Evolutionary conservation across 2,329 filamentous ascomycete genomes (phyloP).

Genomic region (Neopestalotiopsis rosae): DNA sequence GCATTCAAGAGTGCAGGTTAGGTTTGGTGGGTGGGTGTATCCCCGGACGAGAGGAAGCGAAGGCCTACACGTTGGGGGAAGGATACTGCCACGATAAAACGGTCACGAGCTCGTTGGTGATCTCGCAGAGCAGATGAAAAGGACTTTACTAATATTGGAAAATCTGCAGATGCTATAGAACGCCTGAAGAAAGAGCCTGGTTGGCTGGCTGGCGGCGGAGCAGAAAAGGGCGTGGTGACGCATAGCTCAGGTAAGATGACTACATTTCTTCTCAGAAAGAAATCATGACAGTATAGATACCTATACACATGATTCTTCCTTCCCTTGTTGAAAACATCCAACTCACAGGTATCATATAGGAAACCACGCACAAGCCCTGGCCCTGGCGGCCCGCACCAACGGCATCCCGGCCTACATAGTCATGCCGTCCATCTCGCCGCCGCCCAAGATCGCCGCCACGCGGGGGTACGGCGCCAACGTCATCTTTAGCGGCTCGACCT

Average conservation of each 20-base stretch:
- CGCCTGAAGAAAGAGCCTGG: slow-evolving; percentile 68
- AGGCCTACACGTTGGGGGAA: too few species aligned
- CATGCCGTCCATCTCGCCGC: slow-evolving; percentile 85
- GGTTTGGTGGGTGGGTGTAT: too few species aligned
- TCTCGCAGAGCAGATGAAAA: not conserved
- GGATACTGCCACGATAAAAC: not conserved
- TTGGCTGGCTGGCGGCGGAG: slow-evolving; percentile 64
- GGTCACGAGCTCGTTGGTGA: not conserved
- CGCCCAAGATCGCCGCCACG: slow-evolving; percentile 88
- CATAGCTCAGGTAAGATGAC: slow-evolving; percentile 77
- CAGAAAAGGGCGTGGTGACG: slow-evolving; percentile 77
- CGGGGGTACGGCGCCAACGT: slow-evolving; percentile 77
- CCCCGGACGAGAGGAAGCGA: too few species aligned
- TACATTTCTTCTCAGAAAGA: not conserved
- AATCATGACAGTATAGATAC: not conserved
- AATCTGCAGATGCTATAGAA: slow-evolving; percentile 68
- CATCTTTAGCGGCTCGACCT: slow-evolving; percentile 82
- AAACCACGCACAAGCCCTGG: slow-evolving; percentile 92
- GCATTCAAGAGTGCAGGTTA: too few species aligned
- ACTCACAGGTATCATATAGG: slow-evolving; percentile 53
- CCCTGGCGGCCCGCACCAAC: slow-evolving; percentile 79
- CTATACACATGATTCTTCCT: too few species aligned
- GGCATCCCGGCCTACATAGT: slow-evolving; percentile 84
- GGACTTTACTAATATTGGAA: not conserved
- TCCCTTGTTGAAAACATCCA: not conserved